Evolutionary conservation across 768 basidiomycete genomes (phyloP), one percentile per base, ranked within the genome.

Genomic region (Boletus reticuloceps): DNA sequence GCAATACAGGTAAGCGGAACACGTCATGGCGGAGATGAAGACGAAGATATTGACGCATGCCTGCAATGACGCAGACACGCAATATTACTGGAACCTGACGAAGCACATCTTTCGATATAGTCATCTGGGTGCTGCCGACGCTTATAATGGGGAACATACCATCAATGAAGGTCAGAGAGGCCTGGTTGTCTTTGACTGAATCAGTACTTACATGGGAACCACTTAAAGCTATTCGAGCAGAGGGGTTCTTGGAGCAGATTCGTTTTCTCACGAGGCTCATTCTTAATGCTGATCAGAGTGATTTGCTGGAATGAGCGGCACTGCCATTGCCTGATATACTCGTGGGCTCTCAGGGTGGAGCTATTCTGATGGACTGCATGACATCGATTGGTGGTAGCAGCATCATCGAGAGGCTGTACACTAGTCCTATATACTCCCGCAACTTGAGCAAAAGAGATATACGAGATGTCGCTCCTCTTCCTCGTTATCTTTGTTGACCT

Each of bases 71-170:
- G 4, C 58, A 77, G 78, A 81, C 61, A 81, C 80, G 16, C 58
- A 65, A 40, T 68, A 69, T 47, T 79, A 79, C 48, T 79, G 78
- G 79, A 68, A 69, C 51, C 70, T 81, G 25, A 78, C 79, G 20
- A 59, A 58, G 34, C 72, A 79, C 56, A 79, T 80, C 53, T 78
- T 78, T 68, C 77, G 79, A 38, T 81, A 78, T 61, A 67, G 68
- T 16, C 76, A 76, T 60, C 53, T 57, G 20, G 62, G 58, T 37
- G 49, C 29, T 22, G 22, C 32, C 32, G 65, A 64, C 43, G 74
- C 66, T 53, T 80, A 81, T 53, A 67, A 68, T 13, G 77, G 67
- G 29, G 39, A 40, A 13, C 69, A 70, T 53, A 71, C 69, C 29
- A 43, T 56, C 34, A 71, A 69, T 9, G 67, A 69, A 65, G 69